Base-by-base conservation (phyloP, 768 basidiomycete species). In the Austroboletus eburneus region DNA sequence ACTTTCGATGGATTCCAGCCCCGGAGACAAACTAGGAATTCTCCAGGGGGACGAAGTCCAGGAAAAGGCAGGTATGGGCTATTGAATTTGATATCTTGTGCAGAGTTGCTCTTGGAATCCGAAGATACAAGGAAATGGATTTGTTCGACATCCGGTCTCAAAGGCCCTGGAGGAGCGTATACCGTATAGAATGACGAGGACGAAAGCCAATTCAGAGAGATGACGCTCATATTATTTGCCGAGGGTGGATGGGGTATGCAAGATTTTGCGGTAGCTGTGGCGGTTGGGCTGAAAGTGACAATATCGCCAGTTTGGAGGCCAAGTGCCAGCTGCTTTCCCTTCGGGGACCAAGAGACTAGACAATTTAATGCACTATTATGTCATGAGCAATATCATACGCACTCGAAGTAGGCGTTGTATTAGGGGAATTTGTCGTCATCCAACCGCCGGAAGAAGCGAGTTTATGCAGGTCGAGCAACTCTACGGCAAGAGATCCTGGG, bases 331-430 rank as follows among this genome's bases (percentile, higher is more conserved):
- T 91, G 88, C 59, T 88, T 91, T 37, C 88, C 89, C 62, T 88
- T 89, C 2, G 88, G 85, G 3, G 88, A 91, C 88, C 89, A 91
- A 12, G 85, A 78, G 9, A 84, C 89, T 91, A 43, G n/a, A 20
- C 9, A 43, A 29, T 53, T 48, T 41, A 56, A 55, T 22, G 18
- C 38, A n/a, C 21, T 45, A 27, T 37, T 43, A 38, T 27, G 1
- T 3, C 5, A 33, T 27, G 42, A 20, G 40, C 30, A 50, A 34
- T 5, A 29, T 2, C 6, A 34, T n/a, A 71, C 83, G 48, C 45
- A 87, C 87, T 72, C 48, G 81, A 75, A 9, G 76, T 75, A 1
- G 84, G 83, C 24, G 71, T 72, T 23, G 75, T 73, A 45, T 75
- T 72, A 54, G 69, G 67, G 61, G 77, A 56, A 50, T 69, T 49